Percentiles rank a stretch among this genome's conserved stretches.
Evolutionary conservation across 2,329 filamentous ascomycete species (phyloP).

Genomic region (Hypoxylon rubiginosum): DNA sequence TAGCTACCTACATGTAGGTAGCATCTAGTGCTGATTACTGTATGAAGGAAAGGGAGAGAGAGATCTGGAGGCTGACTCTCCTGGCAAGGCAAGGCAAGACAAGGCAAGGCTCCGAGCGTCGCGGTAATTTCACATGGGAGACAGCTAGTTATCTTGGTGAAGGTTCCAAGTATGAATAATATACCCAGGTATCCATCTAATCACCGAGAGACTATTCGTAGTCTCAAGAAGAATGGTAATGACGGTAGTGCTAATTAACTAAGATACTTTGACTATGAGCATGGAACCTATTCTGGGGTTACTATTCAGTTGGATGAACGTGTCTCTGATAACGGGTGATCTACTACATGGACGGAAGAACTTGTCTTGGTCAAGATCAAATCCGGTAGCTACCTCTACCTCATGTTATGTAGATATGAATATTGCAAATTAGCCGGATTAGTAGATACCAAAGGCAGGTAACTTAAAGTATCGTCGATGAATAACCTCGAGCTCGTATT

Average conservation of each 20-base stretch:
- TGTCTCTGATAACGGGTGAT: slow-evolving; percentile 35
- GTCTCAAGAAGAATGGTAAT: slow-evolving; percentile 30
- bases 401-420: too few species aligned
- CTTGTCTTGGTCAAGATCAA: slow-evolving; percentile 34
- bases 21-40: not conserved
- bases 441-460: not conserved
- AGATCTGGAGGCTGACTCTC: not conserved
- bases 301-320: slow-evolving; percentile 33
- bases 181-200: slow-evolving; percentile 4
- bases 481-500: slow-evolving; percentile 16
- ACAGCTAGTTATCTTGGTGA: not conserved
- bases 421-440: not conserved
- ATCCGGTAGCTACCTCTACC: slow-evolving; percentile 19
- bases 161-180: not conserved
- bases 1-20: not conserved
- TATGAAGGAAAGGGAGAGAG: not conserved
- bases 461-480: not conserved
- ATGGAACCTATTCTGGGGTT: slow-evolving; percentile 19
- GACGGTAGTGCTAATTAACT: slow-evolving; percentile 5
- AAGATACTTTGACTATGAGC: not conserved
- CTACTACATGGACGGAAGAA: slow-evolving; percentile 20
- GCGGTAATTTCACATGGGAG: not conserved
- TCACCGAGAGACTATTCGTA: not conserved
- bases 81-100: not conserved
- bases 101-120: not conserved